A percentile compares a stretch with the other conserved stretches of the same genome.
These are phyloP conservation scores for Brettanomyces nanus DNA, from an alignment of 805 yeast genomes.

Conservation along the genomic window DNA sequence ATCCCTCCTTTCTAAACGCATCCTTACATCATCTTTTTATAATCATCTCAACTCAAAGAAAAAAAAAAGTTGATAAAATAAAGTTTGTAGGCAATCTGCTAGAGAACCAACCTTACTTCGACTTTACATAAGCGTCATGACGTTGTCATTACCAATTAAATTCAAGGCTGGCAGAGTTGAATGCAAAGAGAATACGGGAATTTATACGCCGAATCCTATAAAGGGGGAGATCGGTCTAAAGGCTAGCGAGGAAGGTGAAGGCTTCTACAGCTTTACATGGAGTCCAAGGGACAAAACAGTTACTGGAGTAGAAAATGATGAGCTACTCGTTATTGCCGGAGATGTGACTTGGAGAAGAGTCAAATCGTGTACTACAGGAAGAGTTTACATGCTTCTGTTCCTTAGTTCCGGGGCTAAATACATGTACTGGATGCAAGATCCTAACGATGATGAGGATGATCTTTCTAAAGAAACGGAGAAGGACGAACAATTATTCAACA, in stretches of 20 bases:
- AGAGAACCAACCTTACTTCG: no score
- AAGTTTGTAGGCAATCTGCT: no score
- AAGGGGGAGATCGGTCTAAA: slow-evolving; percentile 60
- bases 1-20: no score
- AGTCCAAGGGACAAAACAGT: slow-evolving; percentile 48
- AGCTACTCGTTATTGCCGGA: slow-evolving; percentile 71
- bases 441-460: slow-evolving; percentile 55
- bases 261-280: slow-evolving; percentile 67
- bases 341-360: slow-evolving; percentile 75
- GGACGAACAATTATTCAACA: slow-evolving; percentile 42
- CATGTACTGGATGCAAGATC: slow-evolving; percentile 71
- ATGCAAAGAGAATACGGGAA: slow-evolving; percentile 50
- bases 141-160: slow-evolving; percentile 22
- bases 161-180: slow-evolving; percentile 78
- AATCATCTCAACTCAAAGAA: no score
- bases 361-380: slow-evolving; percentile 62
- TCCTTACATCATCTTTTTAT: no score
- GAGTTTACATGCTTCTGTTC: slow-evolving; percentile 44
- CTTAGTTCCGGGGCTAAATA: slow-evolving; percentile 32
- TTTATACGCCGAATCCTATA: slow-evolving; percentile 61
- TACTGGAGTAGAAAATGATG: slow-evolving; percentile 40
- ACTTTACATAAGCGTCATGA: no score
- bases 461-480: slow-evolving; percentile 46
- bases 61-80: no score
- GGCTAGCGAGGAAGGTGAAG: slow-evolving; percentile 62